Base-by-base conservation (phyloP, 2,329 filamentous ascomycete species). In the Ophiostoma montium region DNA sequence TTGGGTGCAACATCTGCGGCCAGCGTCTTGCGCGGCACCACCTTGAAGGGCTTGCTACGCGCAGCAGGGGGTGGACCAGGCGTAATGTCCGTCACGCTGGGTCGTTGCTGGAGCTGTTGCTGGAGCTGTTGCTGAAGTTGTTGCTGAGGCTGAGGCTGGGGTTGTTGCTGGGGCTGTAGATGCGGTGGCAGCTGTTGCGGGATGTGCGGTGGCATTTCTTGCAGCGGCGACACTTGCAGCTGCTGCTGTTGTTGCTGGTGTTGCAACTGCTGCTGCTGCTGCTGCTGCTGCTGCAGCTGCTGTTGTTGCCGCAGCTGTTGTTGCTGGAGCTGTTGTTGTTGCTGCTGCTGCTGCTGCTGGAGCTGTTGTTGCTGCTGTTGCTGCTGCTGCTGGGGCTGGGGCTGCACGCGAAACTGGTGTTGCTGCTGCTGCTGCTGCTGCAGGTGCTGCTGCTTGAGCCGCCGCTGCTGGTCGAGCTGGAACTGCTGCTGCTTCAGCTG, bases 311-410 rank as follows among this genome's bases (percentile, higher is more conserved):
- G 30, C 13, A 16, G 33, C 23, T 47, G 48, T 5, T 50, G 42
- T 5, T 35, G 38, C 15, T 45, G 46, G 1, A 49, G 36, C 13
- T 42, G 39, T 23, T 53, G 51, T 8, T 47, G 46, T 3, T 48
- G 47, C 8, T 18, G 19, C 21, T 39, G 54, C 15, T 56, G 57
- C 31, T 56, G 33, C 15, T 55, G 49, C 55, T 56, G 61, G 12
- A 54, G 55, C 11, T 56, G 56, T 41, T 57, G 35, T n/a, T 18
- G 23, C 8, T 30, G 39, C 39, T 43, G 39, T 13, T 42, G 21
- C 39, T 30, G 21, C 13, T 42, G 39, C 21, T 4, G 57, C 19
- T 60, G 60, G 11, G 43, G 31, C 19, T 35, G 47, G 15, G 47
- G 47, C 4, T 50, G 50, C 10, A 35, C 4, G 2, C 8, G 3